phyloP scores from a whole-genome alignment of 495 filamentous ascomycete genomes.

The Amphirosellinia nigrospora region DNA sequence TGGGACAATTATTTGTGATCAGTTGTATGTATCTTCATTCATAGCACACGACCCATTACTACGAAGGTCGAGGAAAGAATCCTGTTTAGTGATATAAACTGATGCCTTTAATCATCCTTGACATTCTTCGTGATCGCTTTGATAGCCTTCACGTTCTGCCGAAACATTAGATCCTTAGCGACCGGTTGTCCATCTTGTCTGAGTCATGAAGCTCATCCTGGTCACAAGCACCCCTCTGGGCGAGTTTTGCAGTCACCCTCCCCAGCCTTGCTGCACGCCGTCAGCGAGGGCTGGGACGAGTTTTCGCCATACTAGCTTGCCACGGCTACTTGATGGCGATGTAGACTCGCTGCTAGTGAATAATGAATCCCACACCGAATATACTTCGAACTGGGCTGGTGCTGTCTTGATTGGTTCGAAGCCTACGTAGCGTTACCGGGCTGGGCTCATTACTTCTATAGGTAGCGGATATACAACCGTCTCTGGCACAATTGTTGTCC shows the following conservation, averaged over 20 bases:
- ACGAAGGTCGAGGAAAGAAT: background rate
- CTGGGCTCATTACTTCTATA: conserved; percentile 17
- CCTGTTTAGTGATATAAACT: background rate
- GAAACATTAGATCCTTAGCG: background rate
- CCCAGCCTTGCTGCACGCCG: conserved; percentile 30
- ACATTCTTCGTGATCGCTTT: background rate
- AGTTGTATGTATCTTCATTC: background rate
- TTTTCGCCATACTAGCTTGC: conserved; percentile 30
- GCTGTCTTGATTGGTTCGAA: conserved; percentile 54
- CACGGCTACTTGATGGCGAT: conserved; percentile 28
- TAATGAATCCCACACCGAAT: conserved; percentile 40
- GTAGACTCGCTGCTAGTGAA: conserved; percentile 6
- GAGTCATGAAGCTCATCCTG: conserved; percentile 31
- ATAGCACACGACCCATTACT: background rate
- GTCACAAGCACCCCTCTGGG: conserved; percentile 30
- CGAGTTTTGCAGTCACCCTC: conserved; percentile 28
- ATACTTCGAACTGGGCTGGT: conserved; percentile 67
- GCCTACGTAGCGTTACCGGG: background rate
- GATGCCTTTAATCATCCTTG: background rate
- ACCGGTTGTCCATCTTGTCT: background rate
- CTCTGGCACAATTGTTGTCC: conserved; percentile 62
- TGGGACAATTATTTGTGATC: background rate
- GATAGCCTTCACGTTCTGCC: background rate
- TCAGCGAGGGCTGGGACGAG: conserved; percentile 20
- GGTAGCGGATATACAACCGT: conserved; percentile 58